These are phyloP conservation scores for Cryptosporidium parvum DNA, from an alignment of 169 alveolate species.

Conservation along the genomic window DNA sequence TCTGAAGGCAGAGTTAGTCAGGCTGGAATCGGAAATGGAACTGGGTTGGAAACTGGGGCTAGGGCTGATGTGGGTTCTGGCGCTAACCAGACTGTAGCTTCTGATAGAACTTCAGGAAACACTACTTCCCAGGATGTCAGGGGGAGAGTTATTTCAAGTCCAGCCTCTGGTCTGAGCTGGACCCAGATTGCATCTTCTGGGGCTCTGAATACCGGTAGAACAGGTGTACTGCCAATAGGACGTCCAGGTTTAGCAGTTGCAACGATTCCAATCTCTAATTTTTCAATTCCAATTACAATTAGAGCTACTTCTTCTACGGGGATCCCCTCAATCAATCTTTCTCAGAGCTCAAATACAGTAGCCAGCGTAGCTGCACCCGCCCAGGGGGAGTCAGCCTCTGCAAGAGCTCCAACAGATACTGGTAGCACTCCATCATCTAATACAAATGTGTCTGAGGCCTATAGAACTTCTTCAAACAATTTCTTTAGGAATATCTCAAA, in stretches of 20 bases:
- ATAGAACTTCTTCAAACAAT: conserved; percentile 32
- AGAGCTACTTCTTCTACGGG: conserved; percentile 59
- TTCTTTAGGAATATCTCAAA: conserved; percentile 51
- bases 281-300: conserved; percentile 66
- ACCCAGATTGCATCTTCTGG: conserved; percentile 36
- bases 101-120: not conserved
- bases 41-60: not conserved
- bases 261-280: conserved; percentile 51
- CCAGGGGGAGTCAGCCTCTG: not conserved
- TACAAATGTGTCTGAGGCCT: conserved; percentile 1
- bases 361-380: not conserved
- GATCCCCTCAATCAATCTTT: conserved; percentile 19
- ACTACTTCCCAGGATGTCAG: not conserved
- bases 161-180: conserved; percentile 35
- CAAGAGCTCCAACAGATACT: not conserved
- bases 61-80: not conserved
- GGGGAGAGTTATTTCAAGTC: not conserved
- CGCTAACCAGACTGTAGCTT: not conserved
- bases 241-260: conserved; percentile 74
- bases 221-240: conserved; percentile 59
- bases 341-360: not conserved
- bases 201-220: not conserved
- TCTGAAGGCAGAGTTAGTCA: conserved; percentile 6
- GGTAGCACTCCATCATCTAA: not conserved
- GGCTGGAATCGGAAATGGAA: conserved; percentile 5